Evolutionary conservation across 805 yeast species (phyloP).

Genomic region (Sugiyamaella qingdaonensis): DNA sequence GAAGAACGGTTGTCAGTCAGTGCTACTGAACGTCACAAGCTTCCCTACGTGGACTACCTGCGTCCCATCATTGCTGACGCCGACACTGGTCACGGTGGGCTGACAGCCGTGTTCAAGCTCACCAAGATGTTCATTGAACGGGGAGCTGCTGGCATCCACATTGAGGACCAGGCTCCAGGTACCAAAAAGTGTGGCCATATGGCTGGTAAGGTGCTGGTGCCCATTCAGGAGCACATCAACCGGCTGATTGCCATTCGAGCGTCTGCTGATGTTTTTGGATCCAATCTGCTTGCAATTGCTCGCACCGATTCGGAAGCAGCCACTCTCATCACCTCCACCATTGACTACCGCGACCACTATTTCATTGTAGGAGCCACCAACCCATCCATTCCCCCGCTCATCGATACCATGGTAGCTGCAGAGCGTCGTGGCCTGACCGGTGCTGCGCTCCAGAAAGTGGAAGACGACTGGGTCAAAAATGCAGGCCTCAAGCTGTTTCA

Average conservation of each 20-base stretch:
- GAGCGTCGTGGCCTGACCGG: conserved; percentile 72
- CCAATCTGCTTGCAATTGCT: conserved; percentile 82
- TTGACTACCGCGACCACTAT: conserved; percentile 91
- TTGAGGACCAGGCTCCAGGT: conserved; percentile 98
- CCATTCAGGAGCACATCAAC: conserved; percentile 95
- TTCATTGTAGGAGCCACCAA: conserved; percentile 88
- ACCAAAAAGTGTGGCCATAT: conserved; percentile 98
- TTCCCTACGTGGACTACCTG: conserved; percentile 76
- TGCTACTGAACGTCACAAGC: conserved; percentile 60
- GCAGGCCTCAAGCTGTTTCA: conserved; percentile 87
- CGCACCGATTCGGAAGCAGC: conserved; percentile 99
- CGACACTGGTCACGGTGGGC: conserved; percentile 98
- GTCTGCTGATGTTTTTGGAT: conserved; percentile 88
- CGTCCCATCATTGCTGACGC: conserved; percentile 97
- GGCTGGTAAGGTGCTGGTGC: conserved; percentile 98
- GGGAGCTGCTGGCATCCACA: conserved; percentile 98
- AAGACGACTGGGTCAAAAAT: conserved; percentile 72
- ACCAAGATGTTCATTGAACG: conserved; percentile 95
- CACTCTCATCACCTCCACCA: conserved; percentile 86
- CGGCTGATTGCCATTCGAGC: conserved; percentile 91
- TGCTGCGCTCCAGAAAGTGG: conserved; percentile 63
- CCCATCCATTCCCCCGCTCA: conserved; percentile 69
- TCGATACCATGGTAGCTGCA: conserved; percentile 75
- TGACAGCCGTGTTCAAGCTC: conserved; percentile 91
- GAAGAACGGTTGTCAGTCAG: conserved; percentile 66